Conservation (phyloP, 306 rosid genomes). For the Cucurbita pepo region DNA sequence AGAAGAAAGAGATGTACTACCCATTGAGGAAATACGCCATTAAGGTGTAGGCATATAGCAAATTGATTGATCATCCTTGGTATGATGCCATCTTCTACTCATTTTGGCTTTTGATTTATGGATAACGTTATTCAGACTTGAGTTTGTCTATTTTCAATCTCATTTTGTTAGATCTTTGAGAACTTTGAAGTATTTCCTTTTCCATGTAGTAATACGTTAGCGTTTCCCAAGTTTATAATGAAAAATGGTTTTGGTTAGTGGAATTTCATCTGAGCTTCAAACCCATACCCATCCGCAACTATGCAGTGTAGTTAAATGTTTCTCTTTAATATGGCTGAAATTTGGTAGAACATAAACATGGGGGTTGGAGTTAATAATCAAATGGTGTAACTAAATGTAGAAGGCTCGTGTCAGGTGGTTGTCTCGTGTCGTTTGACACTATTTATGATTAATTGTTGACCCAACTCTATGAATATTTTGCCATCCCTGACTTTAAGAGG, state of each 20-base stretch:
- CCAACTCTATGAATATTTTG: no score
- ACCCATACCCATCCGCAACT: not conserved
- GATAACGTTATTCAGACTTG: constrained; percentile 5
- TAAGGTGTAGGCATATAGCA: constrained; percentile 41
- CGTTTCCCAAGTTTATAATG: not conserved
- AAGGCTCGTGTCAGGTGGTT: not conserved
- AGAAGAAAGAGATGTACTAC: constrained; percentile 65
- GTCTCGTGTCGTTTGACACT: no score
- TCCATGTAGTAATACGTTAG: not conserved
- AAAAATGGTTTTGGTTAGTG: not conserved
- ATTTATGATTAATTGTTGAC: no score
- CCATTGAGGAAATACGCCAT: constrained; percentile 81
- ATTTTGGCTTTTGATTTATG: constrained; percentile 11
- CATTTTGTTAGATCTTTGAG: not conserved
- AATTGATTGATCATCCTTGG: constrained; percentile 1
- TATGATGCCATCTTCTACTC: not conserved
- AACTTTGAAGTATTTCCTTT: not conserved
- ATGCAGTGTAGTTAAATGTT: not conserved
- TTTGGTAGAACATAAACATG: not conserved
- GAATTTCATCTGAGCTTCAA: not conserved
- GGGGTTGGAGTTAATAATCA: not conserved
- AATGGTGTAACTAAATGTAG: not conserved
- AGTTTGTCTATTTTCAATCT: not conserved
- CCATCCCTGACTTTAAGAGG: no score
- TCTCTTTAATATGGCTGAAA: not conserved